Conservation (phyloP, 2,329 filamentous ascomycete genomes). For the Metarhizium album region DNA sequence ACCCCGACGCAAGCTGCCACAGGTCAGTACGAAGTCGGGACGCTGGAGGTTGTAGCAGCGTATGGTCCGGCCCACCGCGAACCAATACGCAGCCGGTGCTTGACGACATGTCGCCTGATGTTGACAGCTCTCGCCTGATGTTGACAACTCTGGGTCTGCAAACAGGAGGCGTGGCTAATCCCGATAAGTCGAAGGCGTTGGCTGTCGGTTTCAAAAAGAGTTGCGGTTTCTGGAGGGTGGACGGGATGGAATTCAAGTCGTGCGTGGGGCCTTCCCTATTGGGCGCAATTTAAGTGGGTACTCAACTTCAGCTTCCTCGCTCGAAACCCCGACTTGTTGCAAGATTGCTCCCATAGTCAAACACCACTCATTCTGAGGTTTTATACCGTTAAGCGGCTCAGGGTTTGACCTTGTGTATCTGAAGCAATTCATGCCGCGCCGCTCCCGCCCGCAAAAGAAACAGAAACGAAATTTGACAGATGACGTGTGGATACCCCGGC, state of each 20-base stretch:
- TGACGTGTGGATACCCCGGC: not conserved
- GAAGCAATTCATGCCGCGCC: not conserved
- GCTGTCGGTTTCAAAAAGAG: not conserved
- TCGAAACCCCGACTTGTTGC: constrained; percentile 36
- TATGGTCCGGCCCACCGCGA: not conserved
- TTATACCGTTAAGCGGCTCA: not conserved
- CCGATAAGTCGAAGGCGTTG: not conserved
- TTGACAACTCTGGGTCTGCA: not conserved
- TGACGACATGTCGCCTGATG: not conserved
- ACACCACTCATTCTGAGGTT: constrained; percentile 2
- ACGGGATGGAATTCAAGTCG: not conserved
- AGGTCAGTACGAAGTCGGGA: too few relatives aligned
- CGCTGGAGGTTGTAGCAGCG: too few relatives aligned
- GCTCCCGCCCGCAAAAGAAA: not conserved
- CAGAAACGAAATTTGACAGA: not conserved
- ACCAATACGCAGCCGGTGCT: not conserved
- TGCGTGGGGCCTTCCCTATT: constrained; percentile 2
- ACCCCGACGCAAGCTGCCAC: too few relatives aligned
- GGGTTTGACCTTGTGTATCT: not conserved
- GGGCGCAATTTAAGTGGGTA: constrained; percentile 2
- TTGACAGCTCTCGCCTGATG: not conserved
- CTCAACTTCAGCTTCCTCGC: constrained; percentile 11
- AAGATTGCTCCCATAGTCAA: constrained; percentile 32
- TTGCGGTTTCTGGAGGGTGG: not conserved
- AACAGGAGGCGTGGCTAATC: not conserved